Evolutionary conservation across 192 early-diverging fungal species (phyloP), one percentile per base, ranked within the genome.

Genomic region (Entomortierella parvispora): DNA sequence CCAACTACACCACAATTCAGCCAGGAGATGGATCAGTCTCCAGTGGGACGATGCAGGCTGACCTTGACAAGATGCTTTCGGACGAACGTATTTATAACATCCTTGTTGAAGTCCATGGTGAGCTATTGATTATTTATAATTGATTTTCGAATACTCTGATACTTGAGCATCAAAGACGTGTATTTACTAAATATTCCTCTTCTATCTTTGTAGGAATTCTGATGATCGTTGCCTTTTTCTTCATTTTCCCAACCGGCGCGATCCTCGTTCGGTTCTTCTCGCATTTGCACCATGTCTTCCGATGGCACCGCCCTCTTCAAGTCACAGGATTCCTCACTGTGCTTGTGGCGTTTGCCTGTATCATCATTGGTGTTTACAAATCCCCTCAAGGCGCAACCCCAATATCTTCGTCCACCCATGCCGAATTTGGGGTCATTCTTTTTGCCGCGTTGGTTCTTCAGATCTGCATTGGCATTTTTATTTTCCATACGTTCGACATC

Each of bases 281-380:
- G 15, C 57, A 76, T 18, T 14, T 62, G 3, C 14, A 67, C 18
- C 14, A 57, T 17, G 44, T 76, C 25, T 76, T 76, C 59, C 46
- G 47, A 5, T 76, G 58, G 58, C 72, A 76, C 25, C 59, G 72
- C 0, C 72, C 72, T 14, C 12, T 76, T 17, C 72, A 76, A 37
- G 59, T 56, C 9, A 62, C 59, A 0, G 72, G 72, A 1, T 76
- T 76, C 43, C 26, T 67, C 9, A 44, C n/a, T 0, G 37, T 53
- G 11, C 18, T 69, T 15, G 9, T 58, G 1, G 60, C 50, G 2
- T 43, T 76, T 40, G 62, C 17, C 28, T 65, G 62, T 32, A 48
- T 66, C 32, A 12, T 74, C 25, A 63, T 44, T 18, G 62, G 62
- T 1, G 32, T 55, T 42, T 45, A 37, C 2, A 54, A 57, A 15